Evolutionary conservation across 2,329 filamentous ascomycete species (phyloP), one percentile per base, ranked within the genome.

Genomic region (Microascus cirrosus): DNA sequence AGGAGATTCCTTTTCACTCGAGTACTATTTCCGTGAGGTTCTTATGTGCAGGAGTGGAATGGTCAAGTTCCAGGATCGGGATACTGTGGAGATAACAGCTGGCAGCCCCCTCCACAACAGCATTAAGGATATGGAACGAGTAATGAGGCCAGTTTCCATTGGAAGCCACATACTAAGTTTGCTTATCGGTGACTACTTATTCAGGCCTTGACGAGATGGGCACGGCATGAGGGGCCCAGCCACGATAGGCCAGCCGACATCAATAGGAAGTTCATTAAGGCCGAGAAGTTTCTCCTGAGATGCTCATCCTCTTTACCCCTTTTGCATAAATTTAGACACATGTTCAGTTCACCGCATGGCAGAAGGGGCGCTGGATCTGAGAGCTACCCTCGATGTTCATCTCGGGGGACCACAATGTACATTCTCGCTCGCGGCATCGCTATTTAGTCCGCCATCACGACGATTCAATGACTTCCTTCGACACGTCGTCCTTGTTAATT

Each of bases 401-500:
- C 34, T 22, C n/a, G 53, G 13, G n/a, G 5, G 36, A 34, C n/a
- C 53, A 54, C 39, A 54, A 39, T 54, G 34, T 54, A 54, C 36
- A 39, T n/a, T 12, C 11, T 20, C 53, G 20, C 45, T 13, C n/a
- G 6, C n/a, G 24, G 6, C 20, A 11, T 22, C 20, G 45, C 45
- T 11, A 2, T n/a, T 20, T 12, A 50, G 45, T 12, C 22, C 45
- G 11, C 20, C 20, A 68, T 54, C 61, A 68, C n/a, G 39, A 45
- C 39, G 62, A 57, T 39, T 73, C 74, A 55, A 82, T 64, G 59
- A 83, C 78, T 68, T 81, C 79, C 69, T 86, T 83, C 58, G 85
- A 83, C 65, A 94, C 89, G 65, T 95, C 89, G 64, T 94, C 87
- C 72, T 90, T 90, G 68, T 87, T 86, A 65, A 97, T 68, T 63